A percentile compares a stretch with the other conserved stretches of the same genome.
Evolutionary conservation across 1,139 yeast genomes (phyloP).

Genomic region (Groenewaldozyma sp.): DNA sequence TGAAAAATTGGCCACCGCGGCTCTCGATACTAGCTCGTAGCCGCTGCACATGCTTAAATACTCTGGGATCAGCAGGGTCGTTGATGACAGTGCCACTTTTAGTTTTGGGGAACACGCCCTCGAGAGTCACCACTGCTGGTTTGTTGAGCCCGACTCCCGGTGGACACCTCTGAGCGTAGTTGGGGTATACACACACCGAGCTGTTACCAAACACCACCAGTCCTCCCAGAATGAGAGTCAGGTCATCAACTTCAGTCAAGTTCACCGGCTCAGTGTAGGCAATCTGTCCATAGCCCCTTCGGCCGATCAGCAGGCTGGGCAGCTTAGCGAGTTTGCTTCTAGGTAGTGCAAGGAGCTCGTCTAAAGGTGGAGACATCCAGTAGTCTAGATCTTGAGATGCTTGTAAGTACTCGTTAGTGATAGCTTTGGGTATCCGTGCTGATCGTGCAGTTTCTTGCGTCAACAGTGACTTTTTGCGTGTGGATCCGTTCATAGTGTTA

Average conservation of each 20-base stretch:
- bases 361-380: conserved; percentile 72
- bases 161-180: conserved; percentile 45
- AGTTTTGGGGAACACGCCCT: conserved; percentile 39
- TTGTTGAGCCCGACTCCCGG: conserved; percentile 70
- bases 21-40: conserved; percentile 39
- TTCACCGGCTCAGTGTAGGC: conserved; percentile 69
- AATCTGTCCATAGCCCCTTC: conserved; percentile 67
- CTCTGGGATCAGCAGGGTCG: conserved; percentile 36
- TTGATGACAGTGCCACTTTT: conserved; percentile 27
- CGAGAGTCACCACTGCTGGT: conserved; percentile 76
- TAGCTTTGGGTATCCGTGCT: conserved; percentile 1
- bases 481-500: not conserved
- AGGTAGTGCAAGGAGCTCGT: conserved; percentile 41
- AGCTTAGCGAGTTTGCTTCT: conserved; percentile 47
- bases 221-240: conserved; percentile 44
- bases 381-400: conserved; percentile 42
- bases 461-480: not conserved
- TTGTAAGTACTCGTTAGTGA: conserved; percentile 10
- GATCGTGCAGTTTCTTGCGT: not conserved
- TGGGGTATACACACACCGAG: conserved; percentile 60
- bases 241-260: conserved; percentile 41
- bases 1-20: conserved; percentile 68
- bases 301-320: conserved; percentile 65
- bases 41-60: conserved; percentile 36
- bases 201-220: conserved; percentile 48